phyloP scores from a whole-genome alignment of 2,329 filamentous ascomycete genomes.

The Monosporascus sp. region DNA sequence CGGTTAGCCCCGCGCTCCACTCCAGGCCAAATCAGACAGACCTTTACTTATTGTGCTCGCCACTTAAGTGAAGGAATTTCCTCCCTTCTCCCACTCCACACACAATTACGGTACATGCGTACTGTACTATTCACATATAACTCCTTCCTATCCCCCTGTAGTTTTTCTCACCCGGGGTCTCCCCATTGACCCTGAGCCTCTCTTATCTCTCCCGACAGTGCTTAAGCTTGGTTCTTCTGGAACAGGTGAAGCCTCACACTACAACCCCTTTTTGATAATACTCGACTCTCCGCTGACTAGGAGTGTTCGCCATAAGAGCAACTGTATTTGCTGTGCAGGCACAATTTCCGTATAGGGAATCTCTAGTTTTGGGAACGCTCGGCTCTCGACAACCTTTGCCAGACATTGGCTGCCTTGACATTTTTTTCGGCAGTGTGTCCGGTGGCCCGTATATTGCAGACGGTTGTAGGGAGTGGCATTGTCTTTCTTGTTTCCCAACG shows the following conservation, averaged over 20 bases:
- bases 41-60: not conserved
- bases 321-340: not conserved
- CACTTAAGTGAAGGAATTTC: too few species aligned
- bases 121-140: not conserved
- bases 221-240: not conserved
- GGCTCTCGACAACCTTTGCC: not conserved
- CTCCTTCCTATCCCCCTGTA: not conserved
- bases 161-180: not conserved
- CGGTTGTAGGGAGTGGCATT: too few species aligned
- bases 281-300: too few species aligned
- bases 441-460: not conserved
- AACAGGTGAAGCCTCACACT: too few species aligned
- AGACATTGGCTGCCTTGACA: not conserved
- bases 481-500: not conserved
- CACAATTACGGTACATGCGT: not conserved
- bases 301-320: not conserved
- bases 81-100: not conserved
- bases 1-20: conserved; percentile 10
- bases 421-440: not conserved
- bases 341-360: not conserved
- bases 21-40: conserved; percentile 1
- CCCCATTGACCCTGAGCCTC: not conserved
- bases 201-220: not conserved
- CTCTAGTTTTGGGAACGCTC: not conserved
- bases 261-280: too few species aligned